A percentile compares a stretch with the other conserved stretches of the same genome.
Evolutionary conservation across 768 basidiomycete genomes (phyloP).

Genomic region (Gelatoporia subvermispora): DNA sequence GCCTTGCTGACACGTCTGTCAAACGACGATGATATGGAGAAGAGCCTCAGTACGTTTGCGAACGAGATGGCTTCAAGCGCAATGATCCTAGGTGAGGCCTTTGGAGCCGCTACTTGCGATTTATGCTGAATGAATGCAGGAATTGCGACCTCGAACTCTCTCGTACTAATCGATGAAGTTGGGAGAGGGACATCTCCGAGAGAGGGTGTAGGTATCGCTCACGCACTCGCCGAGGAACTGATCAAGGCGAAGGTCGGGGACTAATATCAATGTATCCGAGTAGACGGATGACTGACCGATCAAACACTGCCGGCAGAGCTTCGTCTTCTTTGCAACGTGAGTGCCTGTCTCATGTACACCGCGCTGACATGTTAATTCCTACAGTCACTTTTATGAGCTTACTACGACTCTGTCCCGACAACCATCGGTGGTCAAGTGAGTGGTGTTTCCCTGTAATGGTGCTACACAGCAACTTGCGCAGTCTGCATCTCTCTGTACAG

Average conservation of each 20-base stretch:
- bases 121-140: constrained; percentile 35
- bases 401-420: constrained; percentile 68
- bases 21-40: constrained; percentile 92
- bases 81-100: constrained; percentile 74
- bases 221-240: constrained; percentile 77
- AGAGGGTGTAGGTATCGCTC: constrained; percentile 78
- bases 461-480: constrained; percentile 24
- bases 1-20: constrained; percentile 82
- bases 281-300: too few relatives aligned
- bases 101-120: neutral
- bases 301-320: constrained; percentile 43
- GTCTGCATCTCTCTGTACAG: constrained; percentile 80
- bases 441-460: neutral
- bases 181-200: constrained; percentile 86
- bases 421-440: constrained; percentile 79
- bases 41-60: constrained; percentile 89
- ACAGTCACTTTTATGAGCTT: constrained; percentile 78
- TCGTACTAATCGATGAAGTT: constrained; percentile 91
- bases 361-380: neutral
- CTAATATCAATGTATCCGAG: neutral
- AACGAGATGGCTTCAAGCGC: constrained; percentile 90
- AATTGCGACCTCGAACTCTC: constrained; percentile 59
- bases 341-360: constrained; percentile 9
- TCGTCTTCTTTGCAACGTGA: constrained; percentile 90
- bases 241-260: constrained; percentile 61